Evolutionary conservation across 768 basidiomycete species (phyloP).

Genomic region (Calocybe indica): DNA sequence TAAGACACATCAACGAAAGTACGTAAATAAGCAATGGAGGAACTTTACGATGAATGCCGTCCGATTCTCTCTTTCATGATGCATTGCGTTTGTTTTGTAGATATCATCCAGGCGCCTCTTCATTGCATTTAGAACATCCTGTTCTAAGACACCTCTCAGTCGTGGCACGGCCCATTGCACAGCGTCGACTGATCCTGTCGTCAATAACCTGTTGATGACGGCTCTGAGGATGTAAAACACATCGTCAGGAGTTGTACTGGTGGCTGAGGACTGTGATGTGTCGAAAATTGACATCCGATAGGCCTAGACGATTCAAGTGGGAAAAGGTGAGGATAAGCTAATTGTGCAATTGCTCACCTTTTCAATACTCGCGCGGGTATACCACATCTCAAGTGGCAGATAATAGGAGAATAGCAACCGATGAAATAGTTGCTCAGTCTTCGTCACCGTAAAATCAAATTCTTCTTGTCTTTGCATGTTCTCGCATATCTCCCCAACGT

Average conservation of each 20-base stretch:
- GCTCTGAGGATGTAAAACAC: slow-evolving; percentile 93
- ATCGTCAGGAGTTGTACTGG: slow-evolving; percentile 84
- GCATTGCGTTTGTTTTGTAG: slow-evolving; percentile 56
- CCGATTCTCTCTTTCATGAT: slow-evolving; percentile 75
- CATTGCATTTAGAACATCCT: slow-evolving; percentile 76
- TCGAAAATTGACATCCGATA: slow-evolving; percentile 81
- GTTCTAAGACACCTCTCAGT: slow-evolving; percentile 72
- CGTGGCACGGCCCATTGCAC: slow-evolving; percentile 55
- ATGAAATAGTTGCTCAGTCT: slow-evolving; percentile 17
- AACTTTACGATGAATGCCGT: slow-evolving; percentile 73
- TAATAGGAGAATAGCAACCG: slow-evolving; percentile 70
- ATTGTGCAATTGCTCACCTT: slow-evolving; percentile 47
- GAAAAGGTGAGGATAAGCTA: background rate
- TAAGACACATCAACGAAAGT: slow-evolving; percentile 22
- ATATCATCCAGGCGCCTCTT: slow-evolving; percentile 86
- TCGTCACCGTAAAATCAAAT: slow-evolving; percentile 21
- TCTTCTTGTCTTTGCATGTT: slow-evolving; percentile 13
- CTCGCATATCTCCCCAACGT: too few species aligned
- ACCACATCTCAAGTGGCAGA: slow-evolving; percentile 89
- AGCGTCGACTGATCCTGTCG: slow-evolving; percentile 61
- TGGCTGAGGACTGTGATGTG: slow-evolving; percentile 50
- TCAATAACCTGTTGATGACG: slow-evolving; percentile 70
- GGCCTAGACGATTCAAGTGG: slow-evolving; percentile 47
- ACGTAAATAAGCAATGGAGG: background rate
- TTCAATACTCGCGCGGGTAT: slow-evolving; percentile 77